Evolutionary conservation across 129 eudicot genomes (phyloP).

Genomic region (Centaurea solstitialis): DNA sequence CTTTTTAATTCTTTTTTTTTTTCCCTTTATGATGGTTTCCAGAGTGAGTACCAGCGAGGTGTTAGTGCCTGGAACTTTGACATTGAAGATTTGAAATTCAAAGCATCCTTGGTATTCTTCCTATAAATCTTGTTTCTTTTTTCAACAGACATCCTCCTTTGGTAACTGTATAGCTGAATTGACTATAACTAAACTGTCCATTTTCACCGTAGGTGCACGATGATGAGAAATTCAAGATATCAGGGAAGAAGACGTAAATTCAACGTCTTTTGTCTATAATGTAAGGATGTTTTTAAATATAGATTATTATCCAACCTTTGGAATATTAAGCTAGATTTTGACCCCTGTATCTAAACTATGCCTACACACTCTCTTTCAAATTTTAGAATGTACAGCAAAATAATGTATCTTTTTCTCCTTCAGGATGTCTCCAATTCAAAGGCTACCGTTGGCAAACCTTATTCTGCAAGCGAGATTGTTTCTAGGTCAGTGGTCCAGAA

Average conservation of each 20-base stretch:
- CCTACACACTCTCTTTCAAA: not conserved
- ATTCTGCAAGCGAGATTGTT: conserved; percentile 42
- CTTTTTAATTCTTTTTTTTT: conserved; percentile 3
- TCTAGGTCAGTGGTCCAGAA: conserved; percentile 47
- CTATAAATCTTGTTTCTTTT: conserved; percentile 3
- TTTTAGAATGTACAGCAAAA: not conserved
- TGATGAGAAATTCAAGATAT: conserved; percentile 80
- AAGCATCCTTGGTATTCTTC: conserved; percentile 84
- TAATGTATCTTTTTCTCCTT: conserved; percentile 17
- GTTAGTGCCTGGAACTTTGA: conserved; percentile 99
- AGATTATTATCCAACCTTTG: not conserved
- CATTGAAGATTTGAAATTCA: conserved; percentile 83
- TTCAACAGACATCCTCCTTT: not conserved
- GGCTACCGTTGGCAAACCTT: conserved; percentile 37
- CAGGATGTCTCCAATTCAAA: conserved; percentile 58
- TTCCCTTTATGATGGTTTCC: conserved; percentile 19
- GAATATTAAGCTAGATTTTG: conserved; percentile 14
- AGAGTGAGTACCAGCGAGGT: conserved; percentile 99
- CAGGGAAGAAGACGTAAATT: conserved; percentile 58
- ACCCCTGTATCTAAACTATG: not conserved
- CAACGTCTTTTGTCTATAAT: conserved; percentile 37
- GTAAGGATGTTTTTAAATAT: conserved; percentile 33
- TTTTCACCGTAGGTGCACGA: conserved; percentile 68
- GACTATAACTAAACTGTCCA: conserved; percentile 1
- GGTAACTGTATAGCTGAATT: not conserved